Base-by-base conservation (phyloP, 495 filamentous ascomycete species). In the Penicillium bovifimosum region DNA sequence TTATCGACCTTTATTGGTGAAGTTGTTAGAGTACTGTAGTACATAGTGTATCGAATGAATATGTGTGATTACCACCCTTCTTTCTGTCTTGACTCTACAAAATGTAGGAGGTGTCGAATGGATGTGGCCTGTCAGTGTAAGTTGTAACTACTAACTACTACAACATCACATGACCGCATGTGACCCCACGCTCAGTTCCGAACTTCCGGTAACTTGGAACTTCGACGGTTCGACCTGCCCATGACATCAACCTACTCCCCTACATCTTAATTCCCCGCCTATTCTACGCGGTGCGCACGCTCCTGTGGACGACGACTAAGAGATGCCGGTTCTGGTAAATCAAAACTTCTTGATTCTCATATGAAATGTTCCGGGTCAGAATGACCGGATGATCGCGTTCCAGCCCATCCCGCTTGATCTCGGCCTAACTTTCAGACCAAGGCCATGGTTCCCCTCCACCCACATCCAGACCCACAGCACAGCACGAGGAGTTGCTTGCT, bases 381-480 rank as follows among this genome's bases (percentile, higher is more conserved):
- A 33, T 33, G 39, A 29, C 31, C 29, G 47, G 29, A 29, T 18
- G 38, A 42, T 26, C 17, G 9, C 35, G 28, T 50, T 34, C 24
- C 55, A 55, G 34, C 39, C 26, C 39, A 47, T 58, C 47, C 45
- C 46, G 47, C 43, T 50, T 36, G 28, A 47, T 50, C 41, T 32
- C 50, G 42, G 33, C 44, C 34, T 35, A 24, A 50, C 41, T 41
- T 38, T 26, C 54, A 41, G 38, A 2, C 46, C 38, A 27, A n/a
- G 36, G 35, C 32, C 11, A 29, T 48, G 46, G 38, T 35, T 38
- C 9, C 33, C 46, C 42, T 42, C 14, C 32, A 39, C 34, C 18
- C 14, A 29, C 26, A 48, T n/a, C 18, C 8, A 27, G 13, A 31
- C 42, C 20, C 20, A 24, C 20, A 24, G 20, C 4, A 24, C 20